Evolutionary conservation across 2,329 filamentous ascomycete genomes (phyloP), one percentile per base, ranked within the genome.

Genomic region (Diplocarpon mali): DNA sequence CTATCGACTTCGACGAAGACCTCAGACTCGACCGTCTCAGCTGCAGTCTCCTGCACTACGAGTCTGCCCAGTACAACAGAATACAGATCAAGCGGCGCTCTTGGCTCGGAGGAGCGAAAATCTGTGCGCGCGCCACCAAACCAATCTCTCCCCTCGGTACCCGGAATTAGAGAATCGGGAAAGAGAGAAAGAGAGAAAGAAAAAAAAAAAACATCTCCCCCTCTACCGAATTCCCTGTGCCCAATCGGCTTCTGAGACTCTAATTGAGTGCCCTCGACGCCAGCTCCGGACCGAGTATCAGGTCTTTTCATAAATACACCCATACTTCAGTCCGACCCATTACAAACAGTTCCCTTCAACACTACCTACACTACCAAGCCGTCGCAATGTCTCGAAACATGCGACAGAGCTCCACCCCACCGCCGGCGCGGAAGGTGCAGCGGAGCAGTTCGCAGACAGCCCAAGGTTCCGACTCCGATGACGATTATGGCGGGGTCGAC

Each of bases 401-500:
- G 48, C 69, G 69, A 45, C 66, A 67, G 58, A 75, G 72, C 53
- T 63, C 67, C 45, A 57, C 62, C 42, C 63, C 65, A 42, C 66
- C 68, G 15, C 53, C 52, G 31, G 45, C 54, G 13, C 46, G 49
- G 30, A 59, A 58, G 43, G 45, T 49, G 27, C 44, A 42, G 13
- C 47, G 38, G 34, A 45, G 42, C 40, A 50, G 36, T 20, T 32
- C 35, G 32, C 40, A 43, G 14, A 29, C 35, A 43, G 30, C 35
- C 27, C 67, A 68, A 5, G 75, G 73, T 5, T 74, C 75, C 9
- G 83, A 87, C 57, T 77, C 73, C 57, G 77, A 73, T 17, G 28
- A 20, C 42, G 81, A 78, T 45, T 87, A 88, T 62, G 83, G 79
- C 1, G 83, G 72, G 31, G 81, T 93, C 48, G 84, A 90, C 60